Evolutionary conservation across 106 monocot species (phyloP), one percentile per base, ranked within the genome.

Genomic region (Dendrobium nobile): DNA sequence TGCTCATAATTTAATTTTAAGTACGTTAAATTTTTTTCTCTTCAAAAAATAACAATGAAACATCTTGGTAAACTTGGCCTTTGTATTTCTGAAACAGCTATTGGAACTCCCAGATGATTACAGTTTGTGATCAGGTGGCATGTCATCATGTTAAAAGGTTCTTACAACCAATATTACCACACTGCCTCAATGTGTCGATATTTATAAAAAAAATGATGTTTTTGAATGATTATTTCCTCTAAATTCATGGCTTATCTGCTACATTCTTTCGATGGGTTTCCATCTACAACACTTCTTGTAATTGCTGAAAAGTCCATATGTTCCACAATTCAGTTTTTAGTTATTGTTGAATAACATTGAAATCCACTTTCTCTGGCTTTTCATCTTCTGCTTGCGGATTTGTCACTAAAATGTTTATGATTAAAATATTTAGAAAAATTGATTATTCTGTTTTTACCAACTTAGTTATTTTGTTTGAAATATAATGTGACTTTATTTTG

Each of bases 401-500:
- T 37, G 31, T 37, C 13, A 11, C 37, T 70, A 70, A 37, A 40
- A 15, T 28, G 15, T 4, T 2, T 4, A 40, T 37, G 24, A 70
- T 15, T 10, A 37, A 22, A 70, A 33, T 70, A 4, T 33, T 37
- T 70, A 37, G 37, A 70, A 15, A 70, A 70, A 4, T 70, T 37
- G 15, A 15, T 7, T 68, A 20, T 22, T 61, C 61, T 61, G n/a
- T 61, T 61, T 61, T 61, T 54, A 22, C 61, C 5, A 70, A 8
- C 22, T 37, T 70, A 33, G 15, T 70, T 0, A 13, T 70, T 70
- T 70, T 70, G 70, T 15, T 70, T 13, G 16, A 37, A 70, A 28
- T 70, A 43, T 41, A 42, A 74, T 74, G 74, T n/a, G 43, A 44
- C 43, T 76, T 76, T 5, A 15, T 76, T 13, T 76, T 76, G 70